Base-by-base conservation (phyloP, 306 rosid species). In the Senna siamea region DNA sequence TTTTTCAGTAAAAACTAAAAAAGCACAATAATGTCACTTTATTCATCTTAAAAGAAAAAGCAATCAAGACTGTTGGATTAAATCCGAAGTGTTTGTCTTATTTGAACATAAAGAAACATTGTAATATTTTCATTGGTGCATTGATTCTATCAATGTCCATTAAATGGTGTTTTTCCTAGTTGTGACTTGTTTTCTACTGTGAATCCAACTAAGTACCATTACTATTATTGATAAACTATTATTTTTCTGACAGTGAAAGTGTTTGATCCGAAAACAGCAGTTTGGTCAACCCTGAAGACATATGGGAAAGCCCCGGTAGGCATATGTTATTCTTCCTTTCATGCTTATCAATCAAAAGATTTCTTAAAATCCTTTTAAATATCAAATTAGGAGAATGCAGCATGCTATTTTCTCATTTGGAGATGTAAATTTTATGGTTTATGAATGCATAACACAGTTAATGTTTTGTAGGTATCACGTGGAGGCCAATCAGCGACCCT, bases 221-320 rank as follows among this genome's bases (percentile, higher is more conserved):
- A n/a, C 52, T 19, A 23, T 57, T 51, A 40, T 37, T 60, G 9
- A 18, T 19, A 10, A 38, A 34, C 4, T 38, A 30, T 52, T 23
- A 13, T 32, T 62, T 26, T 79, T 68, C 20, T 82, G 66, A 68
- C 86, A 92, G 98, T 90, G 75, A 88, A 85, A 77, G 87, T 78
- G 66, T 92, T 90, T 73, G 91, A 92, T 81, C 78, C 82, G 62
- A 91, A 87, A 74, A 68, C 74, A 59, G 61, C 79, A 66, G 78
- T 87, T 17, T 92, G 98, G 96, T 90, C 98, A 59, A 61, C 54
- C 67, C 84, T 92, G 78, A 85, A 84, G 92, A 88, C 96, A 64
- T 92, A 90, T 46, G 98, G 98, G 60, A 90, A 92, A 78, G 84
- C 98, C 30, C 98, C 98, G 78, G 98, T 92, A 87, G 59, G 79